Base-by-base conservation (phyloP, 192 early-diverging fungal species). In the Backusella tuberculispora region DNA sequence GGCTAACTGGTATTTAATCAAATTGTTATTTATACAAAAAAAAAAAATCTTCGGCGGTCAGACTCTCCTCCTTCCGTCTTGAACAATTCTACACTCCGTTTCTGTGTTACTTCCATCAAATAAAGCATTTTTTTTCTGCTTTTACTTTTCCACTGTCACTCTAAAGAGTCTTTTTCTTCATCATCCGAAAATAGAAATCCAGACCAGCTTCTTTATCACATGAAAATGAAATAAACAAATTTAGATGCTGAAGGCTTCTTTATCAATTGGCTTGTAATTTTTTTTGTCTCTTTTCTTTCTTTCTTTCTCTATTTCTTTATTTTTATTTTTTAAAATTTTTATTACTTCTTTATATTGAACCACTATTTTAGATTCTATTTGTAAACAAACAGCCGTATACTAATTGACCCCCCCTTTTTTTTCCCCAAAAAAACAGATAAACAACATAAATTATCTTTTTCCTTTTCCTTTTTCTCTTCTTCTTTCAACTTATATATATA, bases 181-280 rank as follows among this genome's bases (percentile, higher is more conserved):
- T 60, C 21, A 60, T 60, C 53, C 53, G 53, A 26, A 60, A 60
- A 60, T 60, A 60, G 53, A 60, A 60, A 60, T 60, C 53, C 53
- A 60, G 53, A 14, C 53, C 21, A 60, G 4, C 53, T 26, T 60
- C 26, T 60, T 46, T 46, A 46, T 60, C 53, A 60, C 53, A 60
- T 60, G 53, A 60, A 60, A 60, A 60, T 60, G 21, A 26, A 60
- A 24, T 24, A 60, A 60, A 60, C 53, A 60, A 60, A 24, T 24
- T 60, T 60, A 24, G 24, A 60, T 60, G 7, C 9, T 60, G 19
- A 60, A 60, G 26, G 53, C 29, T 34, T 34, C 29, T 34, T 34
- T 34, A 34, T 34, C 2, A 34, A 34, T 34, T 34, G 29, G 29
- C 2, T 34, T 34, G 29, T 34, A 2, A 21, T 60, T 56, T 60